Conservation (phyloP, 257 asterid genomes). For the Solanum bukasovii region DNA sequence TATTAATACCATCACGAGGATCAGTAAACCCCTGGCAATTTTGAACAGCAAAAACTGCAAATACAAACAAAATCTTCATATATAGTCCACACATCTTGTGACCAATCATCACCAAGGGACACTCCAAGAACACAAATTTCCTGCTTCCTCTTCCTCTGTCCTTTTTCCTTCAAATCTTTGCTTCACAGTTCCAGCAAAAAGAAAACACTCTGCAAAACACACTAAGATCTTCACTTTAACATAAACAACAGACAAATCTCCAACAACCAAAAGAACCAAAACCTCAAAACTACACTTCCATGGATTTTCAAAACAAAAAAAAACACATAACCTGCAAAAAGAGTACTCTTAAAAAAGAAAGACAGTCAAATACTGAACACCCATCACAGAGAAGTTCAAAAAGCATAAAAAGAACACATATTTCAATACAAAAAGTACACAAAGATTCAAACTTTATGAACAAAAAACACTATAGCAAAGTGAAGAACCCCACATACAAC, state of each 20-base stretch:
- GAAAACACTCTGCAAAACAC: slow-evolving; percentile 7
- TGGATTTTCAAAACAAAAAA: not conserved
- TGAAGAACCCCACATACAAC: not conserved
- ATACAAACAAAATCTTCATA: slow-evolving; percentile 24
- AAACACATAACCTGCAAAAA: not conserved
- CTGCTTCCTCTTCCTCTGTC: slow-evolving; percentile 1
- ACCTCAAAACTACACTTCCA: slow-evolving; percentile 1
- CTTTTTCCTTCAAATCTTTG: not conserved
- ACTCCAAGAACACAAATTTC: slow-evolving; percentile 10
- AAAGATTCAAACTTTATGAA: not conserved
- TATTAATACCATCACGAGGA: slow-evolving; percentile 67
- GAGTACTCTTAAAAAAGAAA: slow-evolving; percentile 14
- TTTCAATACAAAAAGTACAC: slow-evolving; percentile 9
- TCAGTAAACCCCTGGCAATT: slow-evolving; percentile 51
- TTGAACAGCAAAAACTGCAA: slow-evolving; percentile 26
- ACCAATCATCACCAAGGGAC: slow-evolving; percentile 28
- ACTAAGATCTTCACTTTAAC: not conserved
- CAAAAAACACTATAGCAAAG: not conserved
- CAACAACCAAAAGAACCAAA: slow-evolving; percentile 1
- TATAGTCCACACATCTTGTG: slow-evolving; percentile 23
- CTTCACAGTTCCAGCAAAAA: not conserved
- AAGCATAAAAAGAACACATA: slow-evolving; percentile 37
- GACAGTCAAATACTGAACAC: slow-evolving; percentile 31
- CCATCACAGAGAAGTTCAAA: slow-evolving; percentile 29
- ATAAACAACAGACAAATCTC: slow-evolving; percentile 3